Evolutionary conservation across 768 basidiomycete genomes (phyloP), one percentile per base, ranked within the genome.

Genomic region (Macrolepiota dolichaula): DNA sequence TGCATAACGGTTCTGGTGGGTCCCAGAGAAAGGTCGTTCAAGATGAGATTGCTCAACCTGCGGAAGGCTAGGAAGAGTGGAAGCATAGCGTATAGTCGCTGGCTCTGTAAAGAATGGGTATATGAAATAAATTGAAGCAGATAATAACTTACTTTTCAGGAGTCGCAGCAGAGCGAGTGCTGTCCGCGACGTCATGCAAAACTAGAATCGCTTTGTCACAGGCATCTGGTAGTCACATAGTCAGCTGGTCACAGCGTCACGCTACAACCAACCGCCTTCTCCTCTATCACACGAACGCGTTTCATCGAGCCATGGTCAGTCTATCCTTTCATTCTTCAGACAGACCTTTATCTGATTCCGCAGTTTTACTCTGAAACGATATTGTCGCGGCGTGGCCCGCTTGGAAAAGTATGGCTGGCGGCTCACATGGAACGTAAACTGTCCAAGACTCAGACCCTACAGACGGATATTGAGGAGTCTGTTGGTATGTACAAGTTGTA

Each of bases 371-470:
- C 94, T 53, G 94, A 97, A 72, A 88, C 93, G 37, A 94, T 98
- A 74, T 83, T 97, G 66, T 93, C 94, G 50, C 89, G 94, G 67
- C 89, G 94, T 59, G 96, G 96, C 47, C 93, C 96, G 3, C 80
- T 99, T 40, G 96, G 94, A 37, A 93, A 89, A 78, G 94, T 99
- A 80, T 99, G 97, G 97, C 89, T 99, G 57, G 96, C 96, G 44
- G 96, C 97, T 1, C 96, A 98, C 81, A 95, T 96, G 88, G 95
- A 98, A 75, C 87, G 94, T 69, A 98, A 98, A 79, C 87, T 99
- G 69, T 94, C 92, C 67, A 99, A 98, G 76, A 87, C 89, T 27
- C 94, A 96, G 73, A 94, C 96, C 1, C 77, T 97, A 1, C 92
- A 95, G 70, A 96, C 96, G 0, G 93, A 97, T 74, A 97, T 99